A percentile compares a stretch with the other conserved stretches of the same genome.
Conservation (phyloP, 331 rosid genomes). For the Quercus phellos region DNA sequence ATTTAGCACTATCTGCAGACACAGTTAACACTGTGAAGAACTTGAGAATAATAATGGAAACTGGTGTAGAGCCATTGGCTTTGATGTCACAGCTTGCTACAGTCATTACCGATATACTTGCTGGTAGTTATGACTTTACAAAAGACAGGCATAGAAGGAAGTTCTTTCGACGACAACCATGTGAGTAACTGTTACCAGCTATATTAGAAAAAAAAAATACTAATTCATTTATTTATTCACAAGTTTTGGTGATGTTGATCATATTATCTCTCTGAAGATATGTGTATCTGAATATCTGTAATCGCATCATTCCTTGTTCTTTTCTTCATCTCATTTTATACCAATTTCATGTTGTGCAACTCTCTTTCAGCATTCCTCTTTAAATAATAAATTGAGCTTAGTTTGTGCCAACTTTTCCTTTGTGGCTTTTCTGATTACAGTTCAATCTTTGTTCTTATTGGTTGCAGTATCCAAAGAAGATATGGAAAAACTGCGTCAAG, state of each 20-base stretch:
- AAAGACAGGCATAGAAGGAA: constrained; percentile 81
- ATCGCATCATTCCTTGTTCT: neutral
- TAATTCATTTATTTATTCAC: constrained; percentile 1
- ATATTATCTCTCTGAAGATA: neutral
- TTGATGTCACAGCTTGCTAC: constrained; percentile 99
- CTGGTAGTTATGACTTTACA: constrained; percentile 78
- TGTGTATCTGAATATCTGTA: neutral
- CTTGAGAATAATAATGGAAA: constrained; percentile 90
- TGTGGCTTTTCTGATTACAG: constrained; percentile 14
- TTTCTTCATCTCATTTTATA: neutral
- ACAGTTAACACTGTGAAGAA: constrained; percentile 94
- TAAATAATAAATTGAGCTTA: neutral
- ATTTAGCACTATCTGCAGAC: constrained; percentile 96
- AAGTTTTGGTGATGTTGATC: neutral
- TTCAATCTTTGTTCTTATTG: neutral
- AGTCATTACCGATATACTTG: constrained; percentile 95
- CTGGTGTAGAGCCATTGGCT: constrained; percentile 91
- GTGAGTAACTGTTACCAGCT: constrained; percentile 41
- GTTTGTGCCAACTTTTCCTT: neutral
- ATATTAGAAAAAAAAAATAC: neutral
- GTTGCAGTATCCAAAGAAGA: constrained; percentile 83
- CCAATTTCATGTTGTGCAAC: neutral
- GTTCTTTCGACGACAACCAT: constrained; percentile 82
- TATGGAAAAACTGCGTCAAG: constrained; percentile 98
- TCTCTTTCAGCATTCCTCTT: neutral